Evolutionary conservation across 495 filamentous ascomycete genomes (phyloP).

Genomic region (Aspergillus egyptiacus): DNA sequence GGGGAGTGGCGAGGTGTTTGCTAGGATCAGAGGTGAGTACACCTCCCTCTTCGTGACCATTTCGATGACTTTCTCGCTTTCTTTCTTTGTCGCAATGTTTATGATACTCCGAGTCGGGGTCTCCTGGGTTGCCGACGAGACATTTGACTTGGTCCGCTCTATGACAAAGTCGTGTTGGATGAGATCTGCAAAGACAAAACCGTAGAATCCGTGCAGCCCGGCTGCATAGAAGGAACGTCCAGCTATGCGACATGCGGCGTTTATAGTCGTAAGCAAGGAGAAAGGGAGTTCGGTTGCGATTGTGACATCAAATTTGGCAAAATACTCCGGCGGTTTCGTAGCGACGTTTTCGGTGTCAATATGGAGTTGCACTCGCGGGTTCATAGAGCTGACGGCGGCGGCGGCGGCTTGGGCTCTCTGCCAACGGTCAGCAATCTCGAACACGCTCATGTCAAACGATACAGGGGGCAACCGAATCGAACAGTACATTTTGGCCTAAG

Average conservation of each 20-base stretch:
- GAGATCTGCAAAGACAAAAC: constrained; percentile 90
- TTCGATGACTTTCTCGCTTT: constrained; percentile 69
- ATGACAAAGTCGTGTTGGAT: constrained; percentile 83
- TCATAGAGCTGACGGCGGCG: constrained; percentile 73
- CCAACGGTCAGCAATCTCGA: constrained; percentile 5
- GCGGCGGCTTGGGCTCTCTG: constrained; percentile 77
- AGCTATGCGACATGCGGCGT: constrained; percentile 71
- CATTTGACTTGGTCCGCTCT: constrained; percentile 75
- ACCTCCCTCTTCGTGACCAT: constrained; percentile 87
- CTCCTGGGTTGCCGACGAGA: constrained; percentile 61
- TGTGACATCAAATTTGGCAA: constrained; percentile 70
- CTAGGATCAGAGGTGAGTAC: constrained; percentile 75
- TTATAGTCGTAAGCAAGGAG: constrained; percentile 64
- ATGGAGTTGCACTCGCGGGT: constrained; percentile 77
- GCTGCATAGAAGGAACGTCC: constrained; percentile 83
- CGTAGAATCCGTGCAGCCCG: constrained; percentile 82
- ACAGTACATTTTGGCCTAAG: constrained; percentile 72
- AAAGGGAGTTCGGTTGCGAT: constrained; percentile 89
- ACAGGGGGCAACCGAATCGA: too few species aligned
- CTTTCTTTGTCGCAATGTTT: constrained; percentile 62
- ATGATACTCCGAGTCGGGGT: constrained; percentile 72
- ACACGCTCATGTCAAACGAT: too few species aligned
- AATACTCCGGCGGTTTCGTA: constrained; percentile 63
- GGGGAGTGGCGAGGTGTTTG: constrained; percentile 68
- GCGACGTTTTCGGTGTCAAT: constrained; percentile 61